phyloP scores from a whole-genome alignment of 345 rosid genomes.

The Durio zibethinus region DNA sequence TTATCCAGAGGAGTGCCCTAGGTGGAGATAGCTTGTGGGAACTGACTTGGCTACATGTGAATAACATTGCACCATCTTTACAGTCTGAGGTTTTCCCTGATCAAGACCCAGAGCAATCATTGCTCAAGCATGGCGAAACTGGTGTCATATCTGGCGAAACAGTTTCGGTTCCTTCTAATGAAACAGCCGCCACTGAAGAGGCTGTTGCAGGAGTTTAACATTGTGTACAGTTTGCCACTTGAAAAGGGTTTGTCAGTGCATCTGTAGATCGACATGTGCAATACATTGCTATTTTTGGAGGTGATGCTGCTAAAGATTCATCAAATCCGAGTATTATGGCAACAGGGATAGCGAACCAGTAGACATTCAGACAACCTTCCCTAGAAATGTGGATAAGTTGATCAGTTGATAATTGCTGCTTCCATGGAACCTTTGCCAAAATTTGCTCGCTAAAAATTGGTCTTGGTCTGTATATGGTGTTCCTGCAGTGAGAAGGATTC shows the following conservation, averaged over 20 bases:
- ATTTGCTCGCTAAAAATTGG: not conserved
- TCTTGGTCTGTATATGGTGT: constrained; percentile 10
- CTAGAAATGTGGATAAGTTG: not conserved
- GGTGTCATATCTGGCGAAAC: constrained; percentile 36
- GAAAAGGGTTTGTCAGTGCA: constrained; percentile 19
- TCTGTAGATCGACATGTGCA: not conserved
- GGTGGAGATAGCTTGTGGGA: constrained; percentile 98
- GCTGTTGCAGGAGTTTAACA: constrained; percentile 28
- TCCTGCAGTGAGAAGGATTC: not conserved
- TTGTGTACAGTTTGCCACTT: not conserved
- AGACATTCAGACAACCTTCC: not conserved
- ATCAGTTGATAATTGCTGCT: not conserved
- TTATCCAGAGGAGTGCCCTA: constrained; percentile 75
- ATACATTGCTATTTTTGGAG: not conserved
- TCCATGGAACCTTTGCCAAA: not conserved
- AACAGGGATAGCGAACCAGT: not conserved
- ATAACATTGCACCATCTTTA: constrained; percentile 70
- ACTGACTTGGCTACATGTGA: constrained; percentile 87
- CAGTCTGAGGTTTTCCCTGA: constrained; percentile 82
- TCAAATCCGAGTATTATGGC: not conserved
- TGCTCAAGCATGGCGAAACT: constrained; percentile 16
- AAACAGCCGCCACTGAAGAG: constrained; percentile 33
- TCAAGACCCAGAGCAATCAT: constrained; percentile 41
- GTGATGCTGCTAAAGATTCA: constrained; percentile 11
- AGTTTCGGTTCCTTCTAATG: constrained; percentile 35